Percentiles rank a stretch among this genome's conserved stretches.
These are phyloP conservation scores for Rhodotorula graminis DNA, from an alignment of 768 basidiomycete species.

Conservation along the genomic window DNA sequence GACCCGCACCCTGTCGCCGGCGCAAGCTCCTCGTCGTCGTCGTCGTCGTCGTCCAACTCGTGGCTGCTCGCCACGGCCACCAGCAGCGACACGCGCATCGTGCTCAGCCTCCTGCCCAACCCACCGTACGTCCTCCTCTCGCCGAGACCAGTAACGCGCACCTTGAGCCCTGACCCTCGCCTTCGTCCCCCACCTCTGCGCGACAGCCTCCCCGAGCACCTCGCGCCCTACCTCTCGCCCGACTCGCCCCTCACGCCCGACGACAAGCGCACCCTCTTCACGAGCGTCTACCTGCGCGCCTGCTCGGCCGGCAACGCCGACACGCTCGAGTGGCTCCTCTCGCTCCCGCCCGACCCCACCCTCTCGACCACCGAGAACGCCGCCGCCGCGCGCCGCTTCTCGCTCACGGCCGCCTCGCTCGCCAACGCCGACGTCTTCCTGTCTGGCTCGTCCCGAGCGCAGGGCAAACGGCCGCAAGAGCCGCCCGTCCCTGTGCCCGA, in stretches of 20 bases:
- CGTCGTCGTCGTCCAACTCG: neutral
- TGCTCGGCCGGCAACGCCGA: constrained; percentile 37
- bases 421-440: neutral
- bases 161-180: neutral
- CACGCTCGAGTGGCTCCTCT: constrained; percentile 42
- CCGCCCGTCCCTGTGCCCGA: constrained; percentile 14
- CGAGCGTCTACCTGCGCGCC: constrained; percentile 28
- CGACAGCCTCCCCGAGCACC: constrained; percentile 25
- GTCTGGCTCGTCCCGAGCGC: neutral
- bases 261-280: constrained; percentile 33
- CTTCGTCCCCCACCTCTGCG: neutral
- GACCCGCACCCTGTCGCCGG: neutral
- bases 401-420: constrained; percentile 11
- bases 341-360: constrained; percentile 25
- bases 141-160: no score
- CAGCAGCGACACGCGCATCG: neutral
- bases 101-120: neutral
- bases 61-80: neutral
- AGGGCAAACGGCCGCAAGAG: neutral
- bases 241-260: constrained; percentile 14
- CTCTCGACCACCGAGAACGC: constrained; percentile 10
- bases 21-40: neutral
- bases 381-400: constrained; percentile 18
- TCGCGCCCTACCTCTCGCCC: constrained; percentile 28
- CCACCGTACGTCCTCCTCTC: constrained; percentile 4